Base-by-base conservation (phyloP, 2,329 filamentous ascomycete genomes). In the Ophiocordyceps robertsii region DNA sequence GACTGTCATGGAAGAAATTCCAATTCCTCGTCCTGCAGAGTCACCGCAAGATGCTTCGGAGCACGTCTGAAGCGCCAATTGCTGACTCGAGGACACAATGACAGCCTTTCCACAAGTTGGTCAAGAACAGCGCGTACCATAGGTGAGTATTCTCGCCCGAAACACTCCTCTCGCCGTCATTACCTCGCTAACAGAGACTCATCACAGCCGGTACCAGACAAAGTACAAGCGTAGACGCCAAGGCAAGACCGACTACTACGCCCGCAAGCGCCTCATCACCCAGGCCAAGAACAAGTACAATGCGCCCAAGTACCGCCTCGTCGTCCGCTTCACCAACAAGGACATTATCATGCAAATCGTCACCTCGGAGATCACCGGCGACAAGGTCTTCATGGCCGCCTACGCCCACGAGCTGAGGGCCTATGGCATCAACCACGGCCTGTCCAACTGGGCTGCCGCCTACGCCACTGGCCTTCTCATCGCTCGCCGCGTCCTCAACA, bases 251-350 rank as follows among this genome's bases (percentile, higher is more conserved):
- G 92, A 98, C 70, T 98, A 98, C 87, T 96, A 95, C 71, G 92
- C 92, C 67, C 90, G 92, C 70, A 96, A 96, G 86, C 84, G 92
- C 65, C 80, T 98, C 70, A 92, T 96, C 78, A 89, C 87, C 76
- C 92, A 98, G 80, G 92, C 92, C 75, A 98, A 96, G 87, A 98
- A 98, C 87, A 98, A 98, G 84, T 98, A 96, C 84, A 94, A 94
- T 75, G 84, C 92, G 52, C 92, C 92, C 72, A 98, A 98, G 82
- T 96, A 98, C 84, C 86, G 92, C 65, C 84, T 98, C 64, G 92
- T 98, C 56, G 87, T 98, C 67, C 92, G 92, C 69, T 95, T 94
- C 84, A 93, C 87, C 78, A 94, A 96, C 84, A 87, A 88, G 72
- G 90, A 98, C 79, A 94, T 96, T 76, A 84, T 96, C 74, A 82